Conservation (phyloP, 2,329 filamentous ascomycete species). For the Botrytis tulipae region DNA sequence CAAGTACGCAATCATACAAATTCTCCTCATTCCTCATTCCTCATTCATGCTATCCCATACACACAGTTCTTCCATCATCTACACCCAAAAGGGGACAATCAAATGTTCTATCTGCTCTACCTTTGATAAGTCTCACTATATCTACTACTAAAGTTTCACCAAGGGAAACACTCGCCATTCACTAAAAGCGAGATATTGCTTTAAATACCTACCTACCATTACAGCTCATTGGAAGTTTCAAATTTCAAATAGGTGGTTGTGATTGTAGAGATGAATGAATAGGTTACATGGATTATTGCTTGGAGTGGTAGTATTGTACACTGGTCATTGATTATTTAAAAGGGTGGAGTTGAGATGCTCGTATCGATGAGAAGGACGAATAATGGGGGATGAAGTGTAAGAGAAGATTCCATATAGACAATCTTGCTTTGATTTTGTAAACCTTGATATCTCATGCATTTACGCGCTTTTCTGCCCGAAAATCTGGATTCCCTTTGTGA, state of each 20-base stretch:
- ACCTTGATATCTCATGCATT: background rate
- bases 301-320: slow-evolving; percentile 53
- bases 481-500: background rate
- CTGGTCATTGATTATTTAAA: slow-evolving; percentile 62
- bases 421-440: background rate
- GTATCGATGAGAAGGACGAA: background rate
- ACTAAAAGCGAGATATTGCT: slow-evolving; percentile 57
- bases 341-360: slow-evolving; percentile 48
- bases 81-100: background rate
- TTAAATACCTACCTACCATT: slow-evolving; percentile 49
- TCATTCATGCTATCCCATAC: background rate
- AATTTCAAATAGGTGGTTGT: slow-evolving; percentile 67
- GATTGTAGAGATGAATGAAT: slow-evolving; percentile 59
- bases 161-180: background rate
- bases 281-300: slow-evolving; percentile 65
- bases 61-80: background rate
- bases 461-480: background rate
- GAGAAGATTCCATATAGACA: background rate
- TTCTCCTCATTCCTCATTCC: background rate
- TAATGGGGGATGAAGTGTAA: too few relatives aligned
- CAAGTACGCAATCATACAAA: background rate
- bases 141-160: background rate
- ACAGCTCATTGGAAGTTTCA: slow-evolving; percentile 59
- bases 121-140: background rate
- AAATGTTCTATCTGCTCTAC: background rate